phyloP scores from a whole-genome alignment of 441 rosid species.

The Adansonia madagascariensis region DNA sequence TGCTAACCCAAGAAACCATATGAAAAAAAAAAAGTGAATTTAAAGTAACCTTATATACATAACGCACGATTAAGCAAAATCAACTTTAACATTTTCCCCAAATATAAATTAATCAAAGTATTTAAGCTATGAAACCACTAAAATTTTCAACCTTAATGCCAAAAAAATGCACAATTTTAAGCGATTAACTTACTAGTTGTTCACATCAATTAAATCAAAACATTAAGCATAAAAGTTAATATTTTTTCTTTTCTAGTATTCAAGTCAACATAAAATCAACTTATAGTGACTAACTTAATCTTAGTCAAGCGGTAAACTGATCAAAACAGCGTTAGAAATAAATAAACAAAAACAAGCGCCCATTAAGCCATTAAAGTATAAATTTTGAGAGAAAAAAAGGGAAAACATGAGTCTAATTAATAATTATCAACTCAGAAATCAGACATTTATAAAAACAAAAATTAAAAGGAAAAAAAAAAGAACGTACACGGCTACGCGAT shows the following conservation, averaged over 20 bases:
- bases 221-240: neutral
- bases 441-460: neutral
- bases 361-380: neutral
- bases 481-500: neutral
- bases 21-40: neutral
- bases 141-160: neutral
- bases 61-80: neutral
- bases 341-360: neutral
- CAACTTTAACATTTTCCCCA: neutral
- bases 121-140: neutral
- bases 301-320: neutral
- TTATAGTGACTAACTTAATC: neutral
- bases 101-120: neutral
- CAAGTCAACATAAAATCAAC: constrained; percentile 16
- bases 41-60: neutral
- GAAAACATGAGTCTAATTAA: neutral
- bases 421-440: neutral
- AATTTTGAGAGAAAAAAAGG: neutral
- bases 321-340: neutral
- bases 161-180: neutral
- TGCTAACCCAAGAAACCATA: neutral
- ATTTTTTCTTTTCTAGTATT: neutral
- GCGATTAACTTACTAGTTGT: neutral
- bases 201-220: neutral
- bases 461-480: neutral